Evolutionary conservation across 108 stramenopile species (phyloP), one percentile per base, ranked within the genome.

Genomic region (Asterionellopsis glacialis): DNA sequence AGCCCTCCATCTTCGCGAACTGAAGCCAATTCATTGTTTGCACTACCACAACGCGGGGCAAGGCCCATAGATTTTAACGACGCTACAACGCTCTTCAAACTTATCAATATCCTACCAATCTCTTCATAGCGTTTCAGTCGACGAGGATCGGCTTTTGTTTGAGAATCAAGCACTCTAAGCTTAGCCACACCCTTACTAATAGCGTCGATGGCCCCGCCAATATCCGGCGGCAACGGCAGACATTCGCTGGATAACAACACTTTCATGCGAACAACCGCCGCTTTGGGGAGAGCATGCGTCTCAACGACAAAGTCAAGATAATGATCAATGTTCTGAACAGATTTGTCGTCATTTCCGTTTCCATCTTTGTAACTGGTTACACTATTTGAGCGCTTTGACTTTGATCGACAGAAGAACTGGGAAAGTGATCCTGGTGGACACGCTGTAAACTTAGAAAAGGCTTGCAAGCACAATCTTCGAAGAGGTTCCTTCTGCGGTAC

Each of bases 381-480:
- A 19, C 16, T 48, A 54, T 44, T 65, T 58, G 28, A 45, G 45
- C 12, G 43, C 44, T 23, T 49, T 42, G 44, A 23, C 64, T 33
- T 54, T 51, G 51, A 16, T 64, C 67, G 66, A 62, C 69, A 47
- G 51, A 45, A 40, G 66, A 45, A 15, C 71, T 64, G 22, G 57
- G 56, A 5, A 62, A 65, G 41, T 49, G 44, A 47, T 18, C 49
- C 57, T 13, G 85, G 83, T 11, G 78, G 44, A 15, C 77, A 78
- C n/a, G 85, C 76, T 1, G 80, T 73, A 14, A 66, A 63, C n/a
- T 69, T 54, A 14, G 84, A 82, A 39, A 91, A 67, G 42, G 85
- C 74, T 13, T 62, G 73, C 14, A 76, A 51, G 64, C 81, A 80
- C 27, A 38, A 39, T 42, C 73, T 60, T 40, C 84, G 55, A 25